These are phyloP conservation scores for Termitomyces eurrhizus DNA, from an alignment of 768 basidiomycete genomes.

Conservation along the genomic window DNA sequence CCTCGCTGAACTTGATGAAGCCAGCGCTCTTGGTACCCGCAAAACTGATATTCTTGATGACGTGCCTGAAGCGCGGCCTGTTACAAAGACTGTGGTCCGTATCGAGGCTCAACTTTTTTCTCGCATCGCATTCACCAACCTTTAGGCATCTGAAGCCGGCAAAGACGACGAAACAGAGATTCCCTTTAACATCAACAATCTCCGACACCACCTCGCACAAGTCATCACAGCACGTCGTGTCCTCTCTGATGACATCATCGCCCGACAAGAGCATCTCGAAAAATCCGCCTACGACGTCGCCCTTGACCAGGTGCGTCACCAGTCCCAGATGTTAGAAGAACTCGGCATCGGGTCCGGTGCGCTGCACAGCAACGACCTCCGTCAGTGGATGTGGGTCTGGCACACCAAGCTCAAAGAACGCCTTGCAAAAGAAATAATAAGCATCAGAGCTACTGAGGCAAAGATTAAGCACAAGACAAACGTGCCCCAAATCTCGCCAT, in stretches of 20 bases:
- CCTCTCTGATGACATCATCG: constrained; percentile 60
- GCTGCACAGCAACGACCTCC: constrained; percentile 49
- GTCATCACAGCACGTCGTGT: constrained; percentile 61
- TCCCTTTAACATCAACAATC: constrained; percentile 72
- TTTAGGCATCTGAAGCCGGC: constrained; percentile 17
- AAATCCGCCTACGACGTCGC: constrained; percentile 85
- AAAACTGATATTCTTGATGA: constrained; percentile 39
- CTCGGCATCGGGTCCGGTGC: constrained; percentile 49
- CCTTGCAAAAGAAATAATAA: constrained; percentile 47
- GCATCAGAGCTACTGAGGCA: constrained; percentile 36
- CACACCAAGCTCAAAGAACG: constrained; percentile 54
- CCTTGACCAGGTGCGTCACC: constrained; percentile 60
- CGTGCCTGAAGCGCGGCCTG: constrained; percentile 63
- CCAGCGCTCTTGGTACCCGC: constrained; percentile 40
- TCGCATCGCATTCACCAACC: constrained; percentile 12
- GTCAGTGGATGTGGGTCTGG: constrained; percentile 87
- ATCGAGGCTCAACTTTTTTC: too few relatives aligned
- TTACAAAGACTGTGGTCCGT: constrained; percentile 36
- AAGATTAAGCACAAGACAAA: background rate
- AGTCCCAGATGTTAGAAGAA: constrained; percentile 53
- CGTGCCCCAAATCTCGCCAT: constrained; percentile 48
- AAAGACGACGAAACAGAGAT: constrained; percentile 33
- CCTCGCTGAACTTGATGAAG: constrained; percentile 53
- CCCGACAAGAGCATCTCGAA: constrained; percentile 81
- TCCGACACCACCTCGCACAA: constrained; percentile 65